Evolutionary conservation across 176 grass and related monocot genomes (phyloP), one percentile per base, ranked within the genome.

Genomic region (Hyparrhenia diplandra): DNA sequence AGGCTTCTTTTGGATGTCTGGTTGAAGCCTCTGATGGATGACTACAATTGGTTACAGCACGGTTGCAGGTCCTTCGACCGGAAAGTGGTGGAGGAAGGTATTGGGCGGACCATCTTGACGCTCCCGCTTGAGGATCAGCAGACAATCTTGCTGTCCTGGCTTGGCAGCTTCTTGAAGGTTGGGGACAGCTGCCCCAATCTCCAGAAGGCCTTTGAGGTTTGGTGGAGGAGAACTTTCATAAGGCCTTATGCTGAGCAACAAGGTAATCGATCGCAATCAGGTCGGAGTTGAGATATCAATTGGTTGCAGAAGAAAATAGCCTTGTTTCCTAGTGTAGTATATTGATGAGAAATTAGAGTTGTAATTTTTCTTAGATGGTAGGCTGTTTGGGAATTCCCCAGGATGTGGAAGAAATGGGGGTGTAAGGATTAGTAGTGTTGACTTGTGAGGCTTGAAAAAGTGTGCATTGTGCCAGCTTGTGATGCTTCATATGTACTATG

Each of bases 201-300:
- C 52, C 95, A 95, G 85, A 91, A 89, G 80, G 95, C 95, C 17
- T 98, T 98, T 73, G 92, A 98, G 82, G 95, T 98, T 28, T 98
- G 95, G 95, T 95, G 95, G 95, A 90, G 88, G 69, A 90, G 95
- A 78, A 98, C 92, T 13, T 98, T 98, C 69, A 75, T 98, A 36
- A 85, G 90, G 75, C 92, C 95, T 54, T 93, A 93, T 39, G 78
- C 81, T 12, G 88, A 93, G 30, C 84, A 84, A 57, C 84, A 88
- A n/a, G 88, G 90, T 23, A 88, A 29, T 76, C 66, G 20, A 13
- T 60, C 37, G 0, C 87, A 72, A 8, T 58, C 66, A 0, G 87
- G 58, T 16, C 72, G 17, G 45, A 82, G 28, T 17, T 89, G 87
- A 89, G 70, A 64, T 71, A 24, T 77, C 64, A 10, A 5, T 45